Percentiles rank a stretch among this genome's conserved stretches.
phyloP scores from a whole-genome alignment of 768 basidiomycete genomes.

The Mycena indigotica region DNA sequence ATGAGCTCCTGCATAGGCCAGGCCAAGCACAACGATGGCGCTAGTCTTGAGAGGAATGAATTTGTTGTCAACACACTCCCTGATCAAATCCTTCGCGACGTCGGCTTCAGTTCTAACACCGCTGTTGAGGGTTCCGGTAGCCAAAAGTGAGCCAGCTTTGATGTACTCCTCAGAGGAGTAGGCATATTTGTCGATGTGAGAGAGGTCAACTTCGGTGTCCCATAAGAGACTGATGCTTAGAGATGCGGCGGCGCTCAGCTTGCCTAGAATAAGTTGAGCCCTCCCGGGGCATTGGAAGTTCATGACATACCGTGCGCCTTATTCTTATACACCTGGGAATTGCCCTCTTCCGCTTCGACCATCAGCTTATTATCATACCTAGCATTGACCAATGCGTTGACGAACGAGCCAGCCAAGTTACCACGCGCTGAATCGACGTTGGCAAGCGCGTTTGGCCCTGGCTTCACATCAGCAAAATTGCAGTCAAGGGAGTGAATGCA shows the following conservation, averaged over 20 bases:
- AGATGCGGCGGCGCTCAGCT: slow-evolving; percentile 94
- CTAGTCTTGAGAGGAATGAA: slow-evolving; percentile 79
- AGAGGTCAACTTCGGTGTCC: slow-evolving; percentile 92
- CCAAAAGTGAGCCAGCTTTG: slow-evolving; percentile 93
- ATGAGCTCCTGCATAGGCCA: slow-evolving; percentile 90
- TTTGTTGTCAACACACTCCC: slow-evolving; percentile 87
- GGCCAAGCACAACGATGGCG: slow-evolving; percentile 89
- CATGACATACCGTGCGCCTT: slow-evolving; percentile 88
- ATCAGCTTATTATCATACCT: slow-evolving; percentile 93
- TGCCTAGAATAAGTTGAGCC: slow-evolving; percentile 41
- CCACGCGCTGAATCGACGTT: slow-evolving; percentile 92
- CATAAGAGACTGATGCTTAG: slow-evolving; percentile 89
- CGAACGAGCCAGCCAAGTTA: slow-evolving; percentile 90
- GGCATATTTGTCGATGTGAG: slow-evolving; percentile 94
- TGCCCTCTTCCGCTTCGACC: slow-evolving; percentile 90
- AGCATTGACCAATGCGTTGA: slow-evolving; percentile 97
- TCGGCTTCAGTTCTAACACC: slow-evolving; percentile 91
- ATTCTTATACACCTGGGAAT: slow-evolving; percentile 99
- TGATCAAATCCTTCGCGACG: slow-evolving; percentile 83
- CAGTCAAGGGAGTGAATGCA: slow-evolving; percentile 19
- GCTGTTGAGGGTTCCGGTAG: slow-evolving; percentile 88
- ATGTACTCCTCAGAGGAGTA: slow-evolving; percentile 95
- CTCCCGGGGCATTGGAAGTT: no score
- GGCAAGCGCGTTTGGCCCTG: slow-evolving; percentile 64
- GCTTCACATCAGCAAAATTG: neutral